These are phyloP conservation scores for Kluyveromyces aestuarii DNA, from an alignment of 805 yeast genomes.

Conservation along the genomic window DNA sequence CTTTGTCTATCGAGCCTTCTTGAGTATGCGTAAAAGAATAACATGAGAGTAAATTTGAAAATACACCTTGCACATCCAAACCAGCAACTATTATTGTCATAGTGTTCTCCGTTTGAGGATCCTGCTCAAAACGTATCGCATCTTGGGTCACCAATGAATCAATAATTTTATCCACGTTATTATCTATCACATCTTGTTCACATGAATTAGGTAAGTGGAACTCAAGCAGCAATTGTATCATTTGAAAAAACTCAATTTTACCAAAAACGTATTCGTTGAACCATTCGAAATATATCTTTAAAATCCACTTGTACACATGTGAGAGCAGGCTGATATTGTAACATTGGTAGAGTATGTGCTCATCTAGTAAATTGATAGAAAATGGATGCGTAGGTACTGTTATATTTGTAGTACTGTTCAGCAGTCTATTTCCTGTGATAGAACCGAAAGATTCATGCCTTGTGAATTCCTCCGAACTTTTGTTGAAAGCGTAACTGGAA, in stretches of 20 bases:
- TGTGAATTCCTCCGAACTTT: slow-evolving; percentile 13
- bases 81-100: slow-evolving; percentile 30
- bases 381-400: slow-evolving; percentile 50
- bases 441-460: slow-evolving; percentile 27
- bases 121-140: slow-evolving; percentile 34
- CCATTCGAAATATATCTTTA: slow-evolving; percentile 41
- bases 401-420: slow-evolving; percentile 26
- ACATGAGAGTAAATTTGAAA: slow-evolving; percentile 29
- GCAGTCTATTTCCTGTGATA: slow-evolving; percentile 25
- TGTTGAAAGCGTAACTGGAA: slow-evolving; percentile 27
- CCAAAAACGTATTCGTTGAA: slow-evolving; percentile 42
- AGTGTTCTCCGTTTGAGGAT: slow-evolving; percentile 14
- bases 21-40: slow-evolving; percentile 21
- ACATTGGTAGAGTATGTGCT: slow-evolving; percentile 42
- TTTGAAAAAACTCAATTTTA: slow-evolving; percentile 42
- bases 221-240: slow-evolving; percentile 42
- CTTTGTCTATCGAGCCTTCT: slow-evolving; percentile 38
- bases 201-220: slow-evolving; percentile 42
- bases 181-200: slow-evolving; percentile 40
- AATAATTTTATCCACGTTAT: slow-evolving; percentile 40
- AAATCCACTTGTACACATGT: slow-evolving; percentile 46
- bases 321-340: slow-evolving; percentile 38
- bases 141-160: slow-evolving; percentile 33
- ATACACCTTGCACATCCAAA: slow-evolving; percentile 27
- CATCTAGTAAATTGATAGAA: slow-evolving; percentile 38